Conservation (phyloP, 305 asterid species). For the Rubia peregrina region DNA sequence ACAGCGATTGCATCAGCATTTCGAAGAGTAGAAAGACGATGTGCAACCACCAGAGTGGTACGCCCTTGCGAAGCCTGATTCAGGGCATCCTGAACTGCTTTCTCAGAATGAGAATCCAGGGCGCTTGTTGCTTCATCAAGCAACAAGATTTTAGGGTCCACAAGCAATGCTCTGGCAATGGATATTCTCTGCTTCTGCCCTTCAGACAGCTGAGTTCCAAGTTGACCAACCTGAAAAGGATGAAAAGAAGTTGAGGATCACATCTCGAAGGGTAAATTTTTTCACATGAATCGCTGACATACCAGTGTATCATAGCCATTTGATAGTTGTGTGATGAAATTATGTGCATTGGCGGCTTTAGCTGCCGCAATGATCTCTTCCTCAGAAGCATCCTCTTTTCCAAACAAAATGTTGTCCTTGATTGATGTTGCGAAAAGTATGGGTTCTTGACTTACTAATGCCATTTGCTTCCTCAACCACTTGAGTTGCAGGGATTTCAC, state of each 20-base stretch:
- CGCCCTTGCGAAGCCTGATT: constrained; percentile 46
- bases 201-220: constrained; percentile 57
- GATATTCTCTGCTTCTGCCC: constrained; percentile 66
- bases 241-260: background rate
- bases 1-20: constrained; percentile 45
- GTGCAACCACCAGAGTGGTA: constrained; percentile 49
- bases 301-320: constrained; percentile 59
- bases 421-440: constrained; percentile 56
- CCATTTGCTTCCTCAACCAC: constrained; percentile 59
- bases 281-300: constrained; percentile 6
- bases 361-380: constrained; percentile 41
- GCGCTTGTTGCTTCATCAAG: constrained; percentile 74
- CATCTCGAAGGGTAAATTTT: background rate
- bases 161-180: constrained; percentile 58
- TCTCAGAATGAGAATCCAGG: constrained; percentile 54
- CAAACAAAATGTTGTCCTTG: constrained; percentile 49
- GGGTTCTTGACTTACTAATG: constrained; percentile 63
- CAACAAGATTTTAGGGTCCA: constrained; percentile 50
- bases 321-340: constrained; percentile 42
- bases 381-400: constrained; percentile 46
- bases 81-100: constrained; percentile 51
- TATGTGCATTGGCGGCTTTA: constrained; percentile 58
- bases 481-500: constrained; percentile 40
- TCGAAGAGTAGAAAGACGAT: constrained; percentile 47
- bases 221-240: constrained; percentile 46